phyloP scores from a whole-genome alignment of 768 basidiomycete genomes.

The Jaapia argillacea region DNA sequence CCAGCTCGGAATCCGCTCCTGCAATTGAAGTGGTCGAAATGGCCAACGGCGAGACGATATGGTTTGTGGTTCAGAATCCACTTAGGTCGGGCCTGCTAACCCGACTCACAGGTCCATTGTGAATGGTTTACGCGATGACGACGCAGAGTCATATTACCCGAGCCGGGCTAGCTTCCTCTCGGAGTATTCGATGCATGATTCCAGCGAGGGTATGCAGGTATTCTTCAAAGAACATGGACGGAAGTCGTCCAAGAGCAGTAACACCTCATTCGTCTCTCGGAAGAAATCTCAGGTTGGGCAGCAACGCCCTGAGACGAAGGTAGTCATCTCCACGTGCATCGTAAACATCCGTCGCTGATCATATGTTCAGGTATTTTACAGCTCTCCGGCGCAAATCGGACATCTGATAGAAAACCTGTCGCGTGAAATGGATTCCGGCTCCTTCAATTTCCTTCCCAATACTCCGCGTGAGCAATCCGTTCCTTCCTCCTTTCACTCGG shows the following conservation, averaged over 20 bases:
- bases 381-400: conserved; percentile 69
- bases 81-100: conserved; percentile 9
- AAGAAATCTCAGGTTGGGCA: conserved; percentile 46
- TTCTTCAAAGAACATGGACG: conserved; percentile 69
- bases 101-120: conserved; percentile 58
- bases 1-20: conserved; percentile 37
- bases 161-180: conserved; percentile 66
- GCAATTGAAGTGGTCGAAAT: conserved; percentile 75
- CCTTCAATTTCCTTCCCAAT: conserved; percentile 65
- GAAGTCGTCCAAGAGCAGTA: conserved; percentile 57
- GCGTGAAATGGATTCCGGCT: conserved; percentile 71
- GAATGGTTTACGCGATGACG: conserved; percentile 72
- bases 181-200: conserved; percentile 48
- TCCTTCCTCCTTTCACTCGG: conserved; percentile 52
- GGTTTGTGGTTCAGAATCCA: conserved; percentile 34
- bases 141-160: conserved; percentile 58
- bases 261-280: conserved; percentile 44
- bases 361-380: conserved; percentile 53
- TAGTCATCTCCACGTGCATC: conserved; percentile 27
- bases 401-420: conserved; percentile 79
- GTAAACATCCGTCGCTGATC: background rate
- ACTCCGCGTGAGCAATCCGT: conserved; percentile 34
- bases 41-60: conserved; percentile 83
- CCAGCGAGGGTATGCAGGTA: conserved; percentile 56
- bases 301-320: conserved; percentile 77